Evolutionary conservation across 31 red algal species (phyloP).

Genomic region (Asparagopsis taxiformis): DNA sequence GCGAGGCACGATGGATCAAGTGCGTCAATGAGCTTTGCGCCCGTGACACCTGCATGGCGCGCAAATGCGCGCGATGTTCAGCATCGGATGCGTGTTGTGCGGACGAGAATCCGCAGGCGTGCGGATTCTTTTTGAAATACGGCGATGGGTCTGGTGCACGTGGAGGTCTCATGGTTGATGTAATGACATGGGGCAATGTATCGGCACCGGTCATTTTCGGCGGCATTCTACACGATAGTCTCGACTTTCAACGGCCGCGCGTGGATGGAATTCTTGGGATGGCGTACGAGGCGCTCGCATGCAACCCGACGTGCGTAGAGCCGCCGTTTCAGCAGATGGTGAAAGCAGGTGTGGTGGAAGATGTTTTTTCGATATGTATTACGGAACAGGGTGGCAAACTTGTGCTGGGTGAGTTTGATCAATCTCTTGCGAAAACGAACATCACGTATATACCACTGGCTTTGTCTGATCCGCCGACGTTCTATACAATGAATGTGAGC

Average conservation of each 20-base stretch:
- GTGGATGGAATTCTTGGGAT: conserved; percentile 81
- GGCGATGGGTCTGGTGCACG: conserved; percentile 24
- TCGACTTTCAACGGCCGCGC: conserved; percentile 61
- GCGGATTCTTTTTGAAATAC: conserved; percentile 53
- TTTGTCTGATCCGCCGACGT: conserved; percentile 55
- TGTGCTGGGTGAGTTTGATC: conserved; percentile 71
- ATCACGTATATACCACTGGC: conserved; percentile 61
- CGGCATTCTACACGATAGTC: conserved; percentile 68
- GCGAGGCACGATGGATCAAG: conserved; percentile 25
- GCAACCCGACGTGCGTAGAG: conserved; percentile 87
- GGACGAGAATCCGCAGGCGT: conserved; percentile 22
- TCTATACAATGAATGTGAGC: conserved; percentile 56
- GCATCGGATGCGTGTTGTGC: conserved; percentile 63
- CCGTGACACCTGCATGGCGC: conserved; percentile 35
- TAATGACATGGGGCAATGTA: conserved; percentile 34
- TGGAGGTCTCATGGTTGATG: conserved; percentile 22
- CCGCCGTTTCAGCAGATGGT: conserved; percentile 92
- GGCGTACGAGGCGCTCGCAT: conserved; percentile 62
- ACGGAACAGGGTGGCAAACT: conserved; percentile 66
- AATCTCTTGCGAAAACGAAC: conserved; percentile 19
- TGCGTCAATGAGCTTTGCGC: conserved; percentile 46
- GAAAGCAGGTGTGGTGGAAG: conserved; percentile 58
- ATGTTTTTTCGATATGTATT: conserved; percentile 87
- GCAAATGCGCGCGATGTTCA: conserved; percentile 24
- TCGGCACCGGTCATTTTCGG: conserved; percentile 60